Conservation (phyloP, 371 early-diverging fungal species). For the Batrachochytrium dendrobatidis region DNA sequence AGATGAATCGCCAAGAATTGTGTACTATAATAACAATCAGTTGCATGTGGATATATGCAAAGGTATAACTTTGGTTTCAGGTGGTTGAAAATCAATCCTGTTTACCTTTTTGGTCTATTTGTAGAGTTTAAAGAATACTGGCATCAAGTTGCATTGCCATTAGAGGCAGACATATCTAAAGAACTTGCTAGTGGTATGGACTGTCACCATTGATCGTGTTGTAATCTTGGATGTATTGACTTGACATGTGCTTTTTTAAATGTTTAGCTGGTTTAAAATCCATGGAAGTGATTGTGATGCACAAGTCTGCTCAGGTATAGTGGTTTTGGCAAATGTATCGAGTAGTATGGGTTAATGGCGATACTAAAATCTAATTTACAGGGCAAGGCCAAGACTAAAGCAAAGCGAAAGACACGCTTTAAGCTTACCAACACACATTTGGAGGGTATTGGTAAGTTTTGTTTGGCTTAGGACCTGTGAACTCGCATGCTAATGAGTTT, state of each 20-base stretch:
- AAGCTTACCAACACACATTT: constrained; percentile 19
- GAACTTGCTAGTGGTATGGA: constrained; percentile 53
- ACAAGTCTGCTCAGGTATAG: not conserved
- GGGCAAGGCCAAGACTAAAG: constrained; percentile 8
- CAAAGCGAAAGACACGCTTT: constrained; percentile 7
- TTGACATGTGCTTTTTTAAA: not conserved
- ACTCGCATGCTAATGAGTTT: too few species aligned
- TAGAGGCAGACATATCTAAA: constrained; percentile 50
- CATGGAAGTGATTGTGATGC: constrained; percentile 54
- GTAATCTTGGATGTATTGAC: not conserved
- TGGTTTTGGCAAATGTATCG: not conserved
- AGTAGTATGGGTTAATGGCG: not conserved
- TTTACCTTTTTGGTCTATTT: not conserved
- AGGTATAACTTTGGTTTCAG: constrained; percentile 30
- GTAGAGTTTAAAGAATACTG: constrained; percentile 68
- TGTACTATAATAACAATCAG: constrained; percentile 50
- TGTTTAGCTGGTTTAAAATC: constrained; percentile 58
- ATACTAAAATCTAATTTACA: not conserved
- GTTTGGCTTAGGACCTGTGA: not conserved
- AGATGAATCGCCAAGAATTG: constrained; percentile 61
- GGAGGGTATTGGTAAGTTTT: constrained; percentile 6
- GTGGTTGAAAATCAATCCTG: not conserved
- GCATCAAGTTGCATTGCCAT: constrained; percentile 56
- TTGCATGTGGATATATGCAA: constrained; percentile 55
- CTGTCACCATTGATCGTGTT: not conserved